Evolutionary conservation across 257 asterid genomes (phyloP), one percentile per base, ranked within the genome.

Genomic region (Penstemon eatonii): DNA sequence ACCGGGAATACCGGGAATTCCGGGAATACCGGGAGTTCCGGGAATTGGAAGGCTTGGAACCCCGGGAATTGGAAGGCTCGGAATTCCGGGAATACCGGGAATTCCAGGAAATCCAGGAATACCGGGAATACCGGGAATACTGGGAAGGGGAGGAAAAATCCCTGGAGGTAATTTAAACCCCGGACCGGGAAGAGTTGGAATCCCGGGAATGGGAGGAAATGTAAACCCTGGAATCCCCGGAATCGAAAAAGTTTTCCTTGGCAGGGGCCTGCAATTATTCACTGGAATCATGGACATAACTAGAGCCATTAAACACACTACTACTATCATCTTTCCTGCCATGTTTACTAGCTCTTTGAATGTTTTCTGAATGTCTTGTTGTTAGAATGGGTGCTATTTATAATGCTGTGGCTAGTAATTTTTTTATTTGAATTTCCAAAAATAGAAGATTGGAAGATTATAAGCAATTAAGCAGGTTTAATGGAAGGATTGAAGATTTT

Each of bases 241-340:
- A 25, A 25, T 25, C 33, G 33, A 25, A 1, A 25, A 25, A 25
- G 33, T 25, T 25, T 25, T 25, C 3, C 33, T 25, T 5, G 39
- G 40, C 1, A 36, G 8, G 0, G 25, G 5, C 9, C 36, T 8
- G 64, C 84, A 80, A 55, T 5, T 12, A 1, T 60, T 45, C 25
- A 70, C 72, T 0, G 65, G 19, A 6, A 3, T 64, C 1, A 44
- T 46, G 10, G 40, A 18, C 54, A 37, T 38, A 11, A 66, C 41
- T 6, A 66, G 46, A 50, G 60, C 69, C 51, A 80, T 8, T 0
- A 76, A 38, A 38, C 60, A 52, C 10, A 80, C 13, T 18, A 40
- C 57, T 39, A 52, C 0, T 8, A 33, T 36, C 43, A 40, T 50
- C 6, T 8, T 3, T 51, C 65, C 68, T 0, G 54, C 56, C 77